phyloP scores from a whole-genome alignment of 331 rosid genomes.

The Quercus phellos region DNA sequence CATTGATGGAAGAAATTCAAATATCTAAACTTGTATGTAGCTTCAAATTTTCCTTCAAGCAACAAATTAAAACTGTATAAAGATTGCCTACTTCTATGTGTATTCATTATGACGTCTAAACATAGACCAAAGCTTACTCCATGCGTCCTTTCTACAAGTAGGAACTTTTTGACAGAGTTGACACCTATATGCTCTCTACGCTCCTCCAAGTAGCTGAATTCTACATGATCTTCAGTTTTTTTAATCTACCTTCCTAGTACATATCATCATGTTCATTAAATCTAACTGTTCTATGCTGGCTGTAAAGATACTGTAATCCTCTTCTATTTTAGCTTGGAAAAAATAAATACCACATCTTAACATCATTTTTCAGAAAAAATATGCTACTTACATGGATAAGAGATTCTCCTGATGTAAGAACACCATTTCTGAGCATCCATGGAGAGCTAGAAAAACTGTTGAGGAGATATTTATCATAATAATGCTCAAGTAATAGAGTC shows the following conservation, averaged over 20 bases:
- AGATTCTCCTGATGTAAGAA: slow-evolving; percentile 68
- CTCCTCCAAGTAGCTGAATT: not conserved
- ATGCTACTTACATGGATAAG: slow-evolving; percentile 67
- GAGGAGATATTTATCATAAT: slow-evolving; percentile 20
- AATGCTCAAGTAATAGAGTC: slow-evolving; percentile 16
- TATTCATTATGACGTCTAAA: not conserved
- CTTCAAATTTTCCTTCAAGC: not conserved
- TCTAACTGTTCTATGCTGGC: not conserved
- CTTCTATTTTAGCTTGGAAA: not conserved
- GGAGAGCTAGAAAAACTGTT: slow-evolving; percentile 93
- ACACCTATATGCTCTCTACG: not conserved
- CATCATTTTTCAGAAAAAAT: not conserved
- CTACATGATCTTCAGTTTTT: not conserved
- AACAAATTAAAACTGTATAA: not conserved
- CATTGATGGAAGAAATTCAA: too few relatives aligned
- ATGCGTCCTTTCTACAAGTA: not conserved
- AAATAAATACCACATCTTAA: not conserved
- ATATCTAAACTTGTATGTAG: not conserved
- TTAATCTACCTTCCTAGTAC: not conserved
- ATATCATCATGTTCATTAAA: not conserved
- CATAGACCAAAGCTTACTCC: not conserved
- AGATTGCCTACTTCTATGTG: not conserved
- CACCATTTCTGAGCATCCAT: slow-evolving; percentile 73
- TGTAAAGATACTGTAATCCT: not conserved
- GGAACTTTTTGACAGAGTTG: not conserved